These are phyloP conservation scores for Starmera amethionina DNA, from an alignment of 805 yeast genomes.

Conservation along the genomic window DNA sequence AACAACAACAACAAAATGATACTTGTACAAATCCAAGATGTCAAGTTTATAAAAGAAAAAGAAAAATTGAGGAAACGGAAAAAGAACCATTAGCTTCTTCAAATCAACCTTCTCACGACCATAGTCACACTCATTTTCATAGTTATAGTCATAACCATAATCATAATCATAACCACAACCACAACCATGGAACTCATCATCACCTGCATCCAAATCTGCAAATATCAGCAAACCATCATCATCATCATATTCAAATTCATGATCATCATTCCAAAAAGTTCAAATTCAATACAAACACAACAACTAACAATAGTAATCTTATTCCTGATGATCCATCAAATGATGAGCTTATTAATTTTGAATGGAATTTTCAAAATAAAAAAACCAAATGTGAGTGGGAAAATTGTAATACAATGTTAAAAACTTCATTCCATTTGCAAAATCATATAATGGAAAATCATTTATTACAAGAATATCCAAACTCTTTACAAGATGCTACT, in stretches of 20 bases:
- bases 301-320: neutral
- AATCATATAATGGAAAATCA: constrained; percentile 45
- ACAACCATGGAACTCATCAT: constrained; percentile 11
- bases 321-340: neutral
- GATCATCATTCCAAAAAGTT: constrained; percentile 17
- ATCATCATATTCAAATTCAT: constrained; percentile 26
- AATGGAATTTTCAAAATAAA: constrained; percentile 24
- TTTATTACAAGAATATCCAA: constrained; percentile 21
- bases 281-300: neutral
- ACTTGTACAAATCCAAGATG: constrained; percentile 1
- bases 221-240: constrained; percentile 24
- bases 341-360: constrained; percentile 11
- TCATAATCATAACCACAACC: constrained; percentile 8
- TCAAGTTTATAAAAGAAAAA: constrained; percentile 7
- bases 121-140: constrained; percentile 7
- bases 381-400: constrained; percentile 61
- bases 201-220: constrained; percentile 8
- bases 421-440: constrained; percentile 31
- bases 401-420: constrained; percentile 38
- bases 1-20: constrained; percentile 14
- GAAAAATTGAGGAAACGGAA: constrained; percentile 15
- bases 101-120: constrained; percentile 5
- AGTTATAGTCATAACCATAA: constrained; percentile 8
- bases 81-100: constrained; percentile 9
- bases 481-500: neutral